Conservation (phyloP, 2,329 filamentous ascomycete species). For the Chaetomium olivaceum region DNA sequence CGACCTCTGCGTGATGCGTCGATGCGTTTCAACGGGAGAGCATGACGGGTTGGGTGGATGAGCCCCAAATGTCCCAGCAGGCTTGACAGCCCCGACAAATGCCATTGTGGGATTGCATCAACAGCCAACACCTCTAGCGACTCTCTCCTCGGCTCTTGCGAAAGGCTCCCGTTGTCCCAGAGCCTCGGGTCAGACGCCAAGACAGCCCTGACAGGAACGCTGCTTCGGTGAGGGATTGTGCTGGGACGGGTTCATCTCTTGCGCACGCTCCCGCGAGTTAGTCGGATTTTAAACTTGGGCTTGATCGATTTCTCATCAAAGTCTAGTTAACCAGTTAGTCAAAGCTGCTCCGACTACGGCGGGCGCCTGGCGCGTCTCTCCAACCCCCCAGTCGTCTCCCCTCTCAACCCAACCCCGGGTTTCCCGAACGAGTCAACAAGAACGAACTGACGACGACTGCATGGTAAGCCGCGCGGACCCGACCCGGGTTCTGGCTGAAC, state of each 20-base stretch:
- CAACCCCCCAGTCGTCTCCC: not conserved
- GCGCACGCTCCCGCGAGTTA: not conserved
- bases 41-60: not conserved
- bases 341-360: not conserved
- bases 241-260: not conserved
- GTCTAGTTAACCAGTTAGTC: not conserved
- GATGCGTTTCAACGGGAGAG: not conserved
- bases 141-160: not conserved
- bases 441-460: not conserved
- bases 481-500: too few species aligned
- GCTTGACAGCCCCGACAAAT: not conserved
- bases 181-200: constrained; percentile 6
- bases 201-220: not conserved
- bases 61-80: not conserved
- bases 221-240: not conserved
- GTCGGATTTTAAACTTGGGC: not conserved
- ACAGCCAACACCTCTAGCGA: not conserved
- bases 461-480: constrained; percentile 1
- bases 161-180: constrained; percentile 2
- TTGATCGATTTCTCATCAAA: not conserved
- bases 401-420: not conserved
- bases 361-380: not conserved
- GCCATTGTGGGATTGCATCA: not conserved
- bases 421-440: not conserved
- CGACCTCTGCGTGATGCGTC: not conserved